Percentiles rank a stretch among this genome's conserved stretches.
These are phyloP conservation scores for Pichia terricola DNA, from an alignment of 1,139 yeast species.

Conservation along the genomic window DNA sequence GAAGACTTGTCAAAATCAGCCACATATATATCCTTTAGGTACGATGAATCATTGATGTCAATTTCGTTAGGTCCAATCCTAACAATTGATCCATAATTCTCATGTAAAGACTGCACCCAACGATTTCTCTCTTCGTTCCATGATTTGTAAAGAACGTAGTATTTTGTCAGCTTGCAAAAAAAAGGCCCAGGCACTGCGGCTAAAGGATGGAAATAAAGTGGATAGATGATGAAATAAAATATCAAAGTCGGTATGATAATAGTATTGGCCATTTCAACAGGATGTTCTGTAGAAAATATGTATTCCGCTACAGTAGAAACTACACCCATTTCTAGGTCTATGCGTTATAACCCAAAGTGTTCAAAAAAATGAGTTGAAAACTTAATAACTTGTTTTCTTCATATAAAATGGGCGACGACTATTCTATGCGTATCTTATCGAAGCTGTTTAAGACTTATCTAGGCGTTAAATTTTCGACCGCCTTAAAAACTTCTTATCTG, in stretches of 20 bases:
- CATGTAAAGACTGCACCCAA: constrained; percentile 42
- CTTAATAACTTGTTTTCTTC: no score
- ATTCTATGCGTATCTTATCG: no score
- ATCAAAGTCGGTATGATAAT: constrained; percentile 4
- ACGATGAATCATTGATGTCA: constrained; percentile 46
- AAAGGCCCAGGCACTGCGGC: constrained; percentile 54
- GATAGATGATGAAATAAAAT: constrained; percentile 33
- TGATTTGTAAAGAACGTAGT: constrained; percentile 43
- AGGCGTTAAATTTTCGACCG: no score
- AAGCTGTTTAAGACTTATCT: no score
- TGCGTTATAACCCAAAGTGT: no score
- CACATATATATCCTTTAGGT: constrained; percentile 47
- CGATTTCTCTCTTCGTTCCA: constrained; percentile 44
- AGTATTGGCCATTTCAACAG: not conserved
- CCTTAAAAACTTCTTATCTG: no score
- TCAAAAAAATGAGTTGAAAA: no score
- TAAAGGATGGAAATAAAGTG: constrained; percentile 42
- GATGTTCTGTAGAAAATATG: no score
- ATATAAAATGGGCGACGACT: no score
- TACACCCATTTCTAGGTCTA: no score
- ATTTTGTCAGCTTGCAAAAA: constrained; percentile 36
- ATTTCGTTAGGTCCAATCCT: constrained; percentile 54
- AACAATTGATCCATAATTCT: constrained; percentile 50
- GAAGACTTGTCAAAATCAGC: constrained; percentile 48
- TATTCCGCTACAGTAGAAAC: no score